Evolutionary conservation across 2,329 filamentous ascomycete genomes (phyloP), one percentile per base, ranked within the genome.

Genomic region (Aschersonia sp.): DNA sequence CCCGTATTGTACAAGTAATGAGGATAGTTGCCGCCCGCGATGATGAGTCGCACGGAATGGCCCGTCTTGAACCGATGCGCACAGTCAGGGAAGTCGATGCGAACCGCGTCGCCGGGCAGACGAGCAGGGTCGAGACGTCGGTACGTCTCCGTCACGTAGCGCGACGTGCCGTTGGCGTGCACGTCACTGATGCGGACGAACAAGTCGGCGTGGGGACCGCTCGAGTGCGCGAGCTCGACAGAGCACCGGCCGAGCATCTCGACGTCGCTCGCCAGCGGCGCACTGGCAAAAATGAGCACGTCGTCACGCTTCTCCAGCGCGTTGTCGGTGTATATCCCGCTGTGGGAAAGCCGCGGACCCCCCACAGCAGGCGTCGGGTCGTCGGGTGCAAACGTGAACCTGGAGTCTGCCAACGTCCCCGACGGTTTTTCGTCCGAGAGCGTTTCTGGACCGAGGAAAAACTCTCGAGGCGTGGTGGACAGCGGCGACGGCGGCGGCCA

Each of bases 261-360:
- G 7, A 31, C 8, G 30, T 32, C 30, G 9, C 30, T 12, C 4
- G 14, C 9, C 30, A 44, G 30, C 4, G 44, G 31, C 14, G 30
- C 44, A 6, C 29, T 45, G 12, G 30, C 22, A 29, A 45, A 45
- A 2, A 14, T 35, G 12, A 45, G 44, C 8, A 37, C 44, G 22
- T 45, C 44, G 8, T 35, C n/a, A 9, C 44, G 44, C 14, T 45
- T 14, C n/a, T 12, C 14, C 7, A 45, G 29, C 5, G 14, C 31
- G 9, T 31, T 40, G 32, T 45, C 44, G n/a, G 40, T 45, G 35
- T 40, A 45, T 5, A 39, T 12, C n/a, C n/a, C 12, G 22, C 32
- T 45, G 29, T 45, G 32, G 44, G 44, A 30, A n/a, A 45, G 44
- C 9, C 44, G 44, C 12, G 44, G 44, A n/a, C 44, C 44, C 5